These are phyloP conservation scores for Arxiozyma bovina DNA, from an alignment of 1,139 yeast species.

Conservation along the genomic window DNA sequence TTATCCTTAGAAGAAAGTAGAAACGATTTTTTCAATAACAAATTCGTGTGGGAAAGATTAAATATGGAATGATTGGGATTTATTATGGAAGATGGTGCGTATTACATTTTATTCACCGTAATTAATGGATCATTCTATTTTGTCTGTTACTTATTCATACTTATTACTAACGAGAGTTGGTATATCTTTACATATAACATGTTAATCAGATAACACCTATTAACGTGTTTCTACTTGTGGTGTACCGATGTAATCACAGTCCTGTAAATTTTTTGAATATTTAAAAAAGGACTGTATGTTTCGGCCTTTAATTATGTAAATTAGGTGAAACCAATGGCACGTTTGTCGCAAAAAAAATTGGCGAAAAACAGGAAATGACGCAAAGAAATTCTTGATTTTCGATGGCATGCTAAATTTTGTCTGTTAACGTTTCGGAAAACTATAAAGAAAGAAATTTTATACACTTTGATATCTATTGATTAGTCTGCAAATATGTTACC, in stretches of 20 bases:
- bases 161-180: no score
- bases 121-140: no score
- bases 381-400: slow-evolving; percentile 3
- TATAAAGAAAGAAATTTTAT: slow-evolving; percentile 2
- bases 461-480: not conserved
- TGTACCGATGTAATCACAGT: not conserved
- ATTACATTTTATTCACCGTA: not conserved
- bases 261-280: not conserved
- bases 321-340: slow-evolving; percentile 1
- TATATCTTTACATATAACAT: not conserved
- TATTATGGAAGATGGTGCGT: not conserved
- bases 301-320: not conserved
- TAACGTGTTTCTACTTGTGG: not conserved
- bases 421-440: not conserved
- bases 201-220: not conserved
- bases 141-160: not conserved
- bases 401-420: not conserved
- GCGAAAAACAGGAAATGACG: not conserved
- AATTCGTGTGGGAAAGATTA: slow-evolving; percentile 26
- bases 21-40: slow-evolving; percentile 24
- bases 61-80: not conserved
- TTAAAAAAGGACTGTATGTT: not conserved
- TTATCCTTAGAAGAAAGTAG: slow-evolving; percentile 21
- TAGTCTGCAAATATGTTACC: no score
- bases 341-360: not conserved